A percentile compares a stretch with the other conserved stretches of the same genome.
phyloP scores from a whole-genome alignment of 2,329 filamentous ascomycete genomes.

The Fusarium buxicola region DNA sequence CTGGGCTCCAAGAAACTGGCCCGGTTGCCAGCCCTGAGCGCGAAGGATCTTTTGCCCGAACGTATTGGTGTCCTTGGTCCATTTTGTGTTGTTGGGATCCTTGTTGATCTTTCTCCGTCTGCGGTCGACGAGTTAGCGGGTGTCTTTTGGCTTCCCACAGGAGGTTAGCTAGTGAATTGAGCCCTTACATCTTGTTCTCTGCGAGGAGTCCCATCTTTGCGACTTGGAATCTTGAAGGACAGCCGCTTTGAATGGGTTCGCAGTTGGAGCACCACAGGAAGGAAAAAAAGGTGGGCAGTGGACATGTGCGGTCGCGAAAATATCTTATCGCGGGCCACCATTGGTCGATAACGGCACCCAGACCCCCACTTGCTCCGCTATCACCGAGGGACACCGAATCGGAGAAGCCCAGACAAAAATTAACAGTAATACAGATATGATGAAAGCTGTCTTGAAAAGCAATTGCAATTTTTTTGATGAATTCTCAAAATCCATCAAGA shows the following conservation, averaged over 20 bases:
- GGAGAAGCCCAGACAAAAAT: not conserved
- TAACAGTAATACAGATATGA: too few species aligned
- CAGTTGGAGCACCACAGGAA: slow-evolving; percentile 12
- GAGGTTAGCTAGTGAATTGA: not conserved
- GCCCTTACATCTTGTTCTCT: slow-evolving; percentile 50
- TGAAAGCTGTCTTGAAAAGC: too few species aligned
- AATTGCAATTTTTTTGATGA: too few species aligned
- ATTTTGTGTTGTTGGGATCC: slow-evolving; percentile 96
- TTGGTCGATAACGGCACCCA: slow-evolving; percentile 36
- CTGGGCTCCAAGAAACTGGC: slow-evolving; percentile 82
- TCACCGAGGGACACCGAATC: slow-evolving; percentile 27
- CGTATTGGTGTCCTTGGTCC: slow-evolving; percentile 82
- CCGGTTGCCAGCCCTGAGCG: slow-evolving; percentile 90
- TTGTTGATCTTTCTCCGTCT: slow-evolving; percentile 76
- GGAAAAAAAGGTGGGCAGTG: slow-evolving; percentile 49
- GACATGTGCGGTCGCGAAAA: slow-evolving; percentile 39
- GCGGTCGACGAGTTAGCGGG: slow-evolving; percentile 21
- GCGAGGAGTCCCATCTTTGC: slow-evolving; percentile 53
- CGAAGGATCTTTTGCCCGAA: slow-evolving; percentile 93
- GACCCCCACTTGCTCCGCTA: slow-evolving; percentile 3
- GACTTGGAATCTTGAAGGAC: slow-evolving; percentile 19
- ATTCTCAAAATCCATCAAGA: slow-evolving; percentile 5
- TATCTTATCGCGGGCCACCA: slow-evolving; percentile 45
- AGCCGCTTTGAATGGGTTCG: slow-evolving; percentile 17
- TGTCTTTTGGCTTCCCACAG: not conserved